A percentile compares a stretch with the other conserved stretches of the same genome.
Evolutionary conservation across 345 rosid species (phyloP).

Genomic region (Streptanthus diversifolius): DNA sequence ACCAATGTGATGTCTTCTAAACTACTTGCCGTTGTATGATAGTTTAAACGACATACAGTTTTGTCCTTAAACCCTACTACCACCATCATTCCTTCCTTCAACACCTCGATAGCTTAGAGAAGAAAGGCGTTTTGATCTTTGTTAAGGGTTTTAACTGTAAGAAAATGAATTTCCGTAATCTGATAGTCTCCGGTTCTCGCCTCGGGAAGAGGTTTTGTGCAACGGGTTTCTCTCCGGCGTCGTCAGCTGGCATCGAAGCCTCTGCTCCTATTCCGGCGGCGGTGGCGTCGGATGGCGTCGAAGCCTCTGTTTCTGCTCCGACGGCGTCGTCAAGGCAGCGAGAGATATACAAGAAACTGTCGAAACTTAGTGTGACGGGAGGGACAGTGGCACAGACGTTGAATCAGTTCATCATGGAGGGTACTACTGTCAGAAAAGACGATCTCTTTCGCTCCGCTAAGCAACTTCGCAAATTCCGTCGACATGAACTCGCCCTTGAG

Average conservation of each 20-base stretch:
- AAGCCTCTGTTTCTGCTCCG: neutral
- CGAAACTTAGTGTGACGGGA: constrained; percentile 45
- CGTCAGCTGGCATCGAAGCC: constrained; percentile 6
- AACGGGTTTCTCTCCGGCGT: constrained; percentile 2
- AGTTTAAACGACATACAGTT: neutral
- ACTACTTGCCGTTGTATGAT: neutral
- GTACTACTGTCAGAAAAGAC: constrained; percentile 37
- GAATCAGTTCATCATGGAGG: constrained; percentile 61
- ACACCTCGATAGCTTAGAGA: constrained; percentile 1
- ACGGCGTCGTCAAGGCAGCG: constrained; percentile 24
- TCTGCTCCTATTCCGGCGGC: constrained; percentile 13
- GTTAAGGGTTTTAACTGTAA: neutral
- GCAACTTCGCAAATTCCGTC: constrained; percentile 57
- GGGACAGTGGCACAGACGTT: constrained; percentile 54
- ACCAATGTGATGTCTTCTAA: neutral
- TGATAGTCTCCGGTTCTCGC: constrained; percentile 27
- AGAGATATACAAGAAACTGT: constrained; percentile 49
- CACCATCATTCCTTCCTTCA: neutral
- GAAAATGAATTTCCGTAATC: constrained; percentile 27
- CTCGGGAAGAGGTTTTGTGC: constrained; percentile 26
- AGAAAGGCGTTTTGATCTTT: neutral
- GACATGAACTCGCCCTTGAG: constrained; percentile 63
- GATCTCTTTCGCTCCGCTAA: constrained; percentile 46
- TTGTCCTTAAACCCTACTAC: constrained; percentile 26
- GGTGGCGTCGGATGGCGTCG: neutral